Base-by-base conservation (phyloP, 148 eudicot species). In the Rhododendron molle region DNA sequence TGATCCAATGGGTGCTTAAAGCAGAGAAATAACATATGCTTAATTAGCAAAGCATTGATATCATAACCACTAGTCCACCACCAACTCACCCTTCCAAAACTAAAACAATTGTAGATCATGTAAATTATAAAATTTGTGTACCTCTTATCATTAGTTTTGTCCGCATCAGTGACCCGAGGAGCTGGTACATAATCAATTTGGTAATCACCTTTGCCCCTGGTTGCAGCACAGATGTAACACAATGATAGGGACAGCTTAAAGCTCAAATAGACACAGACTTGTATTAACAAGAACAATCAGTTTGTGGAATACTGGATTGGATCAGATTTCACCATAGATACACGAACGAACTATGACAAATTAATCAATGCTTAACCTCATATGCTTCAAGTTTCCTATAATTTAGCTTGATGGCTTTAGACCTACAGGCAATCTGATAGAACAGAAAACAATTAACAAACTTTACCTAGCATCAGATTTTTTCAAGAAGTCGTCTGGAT, bases 121-220 rank as follows among this genome's bases (percentile, higher is more conserved):
- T 26, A 78, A 16, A 40, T 18, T 16, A 38, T 10, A 62, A 47
- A 56, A 81, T 50, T 73, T 14, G 76, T 23, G 46, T 46, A 93
- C 98, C 92, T 93, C 90, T 76, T 94, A 80, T 97, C 98, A 89
- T 92, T 91, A 7, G 86, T 86, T 87, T 95, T 93, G 93, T 97
- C 99, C 73, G 99, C 98, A 90, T 97, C 98, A 81, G 98, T 93
- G 85, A 92, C 89, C 65, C 98, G 91, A 52, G 97, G 91, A 90
- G 98, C 99, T 78, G 99, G 99, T 83, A 86, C 86, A 85, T 89
- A 97, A 69, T 97, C 98, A 79, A 97, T 94, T 85, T 94, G 93
- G 90, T 95, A 91, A 84, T 95, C 96, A 56, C 95, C 96, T 86
- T 92, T 91, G 30, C 96, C 99, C 90, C 99, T 97, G 91, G 20